Percentiles rank a stretch among this genome's conserved stretches.
Conservation (phyloP, 192 early-diverging fungal species). For the Glomus cerebriforme region DNA sequence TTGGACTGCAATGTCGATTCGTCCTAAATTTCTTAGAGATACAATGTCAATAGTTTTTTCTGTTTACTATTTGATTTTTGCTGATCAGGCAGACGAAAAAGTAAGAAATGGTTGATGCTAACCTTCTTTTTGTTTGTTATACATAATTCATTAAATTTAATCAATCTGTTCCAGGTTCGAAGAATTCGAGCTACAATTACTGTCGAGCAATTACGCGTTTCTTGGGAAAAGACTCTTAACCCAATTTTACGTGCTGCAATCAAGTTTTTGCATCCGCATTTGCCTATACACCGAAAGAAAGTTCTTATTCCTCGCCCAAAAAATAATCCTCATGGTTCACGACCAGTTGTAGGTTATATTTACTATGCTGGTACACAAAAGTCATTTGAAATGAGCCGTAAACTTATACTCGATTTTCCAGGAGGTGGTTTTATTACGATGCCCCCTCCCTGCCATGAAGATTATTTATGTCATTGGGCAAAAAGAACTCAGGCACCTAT, state of each 20-base stretch:
- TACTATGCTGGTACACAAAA: conserved; percentile 57
- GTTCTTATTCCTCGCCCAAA: conserved; percentile 35
- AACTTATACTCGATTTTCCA: conserved; percentile 64
- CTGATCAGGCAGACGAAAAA: conserved; percentile 83
- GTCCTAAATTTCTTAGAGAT: conserved; percentile 75
- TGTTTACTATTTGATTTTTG: conserved; percentile 80
- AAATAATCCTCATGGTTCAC: conserved; percentile 25
- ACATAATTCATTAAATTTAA: neutral
- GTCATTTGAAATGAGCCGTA: conserved; percentile 36
- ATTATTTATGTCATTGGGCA: conserved; percentile 84
- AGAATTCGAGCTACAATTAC: conserved; percentile 77
- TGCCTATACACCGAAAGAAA: conserved; percentile 42
- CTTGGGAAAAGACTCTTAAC: conserved; percentile 89
- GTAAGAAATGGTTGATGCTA: conserved; percentile 37
- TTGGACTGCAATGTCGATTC: conserved; percentile 82
- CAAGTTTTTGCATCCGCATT: conserved; percentile 41
- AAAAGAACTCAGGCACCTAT: conserved; percentile 69
- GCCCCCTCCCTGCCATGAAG: conserved; percentile 84
- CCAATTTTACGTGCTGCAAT: conserved; percentile 62
- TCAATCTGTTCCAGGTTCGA: conserved; percentile 47
- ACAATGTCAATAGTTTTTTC: conserved; percentile 76
- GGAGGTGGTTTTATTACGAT: conserved; percentile 95
- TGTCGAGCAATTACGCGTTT: conserved; percentile 80
- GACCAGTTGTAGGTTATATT: conserved; percentile 48
- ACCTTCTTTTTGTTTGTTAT: neutral